phyloP scores from a whole-genome alignment of 129 eudicot species.

The Cynara cardunculus region DNA sequence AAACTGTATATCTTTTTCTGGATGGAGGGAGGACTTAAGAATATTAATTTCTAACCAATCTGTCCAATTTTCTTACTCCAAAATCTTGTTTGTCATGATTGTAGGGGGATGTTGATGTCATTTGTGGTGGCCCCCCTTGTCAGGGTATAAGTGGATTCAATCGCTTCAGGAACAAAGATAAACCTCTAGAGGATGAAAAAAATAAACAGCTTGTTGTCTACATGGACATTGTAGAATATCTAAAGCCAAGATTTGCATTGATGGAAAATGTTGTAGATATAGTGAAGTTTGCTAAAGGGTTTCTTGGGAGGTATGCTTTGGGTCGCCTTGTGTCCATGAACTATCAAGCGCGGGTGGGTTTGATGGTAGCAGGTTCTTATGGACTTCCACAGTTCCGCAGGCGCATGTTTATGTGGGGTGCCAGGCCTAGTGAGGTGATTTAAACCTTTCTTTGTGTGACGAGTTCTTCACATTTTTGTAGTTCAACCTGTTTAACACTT shows the following conservation, averaged over 20 bases:
- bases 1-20: too few relatives aligned
- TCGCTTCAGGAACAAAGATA: conserved; percentile 51
- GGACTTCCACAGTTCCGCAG: conserved; percentile 88
- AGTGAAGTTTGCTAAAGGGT: conserved; percentile 60
- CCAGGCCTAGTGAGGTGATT: conserved; percentile 58
- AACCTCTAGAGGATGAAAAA: conserved; percentile 64
- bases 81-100: not conserved
- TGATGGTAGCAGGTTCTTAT: conserved; percentile 89
- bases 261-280: conserved; percentile 96
- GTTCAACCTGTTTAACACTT: not conserved
- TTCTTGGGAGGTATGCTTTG: conserved; percentile 69
- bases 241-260: conserved; percentile 60
- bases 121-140: conserved; percentile 97
- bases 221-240: conserved; percentile 59
- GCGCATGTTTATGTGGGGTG: conserved; percentile 94
- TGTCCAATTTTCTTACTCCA: not conserved
- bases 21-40: not conserved
- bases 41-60: not conserved
- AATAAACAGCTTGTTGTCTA: conserved; percentile 69
- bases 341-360: conserved; percentile 74
- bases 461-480: not conserved
- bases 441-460: not conserved
- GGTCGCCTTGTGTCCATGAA: conserved; percentile 68
- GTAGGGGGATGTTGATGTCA: conserved; percentile 72
- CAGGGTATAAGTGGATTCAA: conserved; percentile 96